Conservation (phyloP, 1,284 basidiomycete genomes). For the Violaceomyces palustris region DNA sequence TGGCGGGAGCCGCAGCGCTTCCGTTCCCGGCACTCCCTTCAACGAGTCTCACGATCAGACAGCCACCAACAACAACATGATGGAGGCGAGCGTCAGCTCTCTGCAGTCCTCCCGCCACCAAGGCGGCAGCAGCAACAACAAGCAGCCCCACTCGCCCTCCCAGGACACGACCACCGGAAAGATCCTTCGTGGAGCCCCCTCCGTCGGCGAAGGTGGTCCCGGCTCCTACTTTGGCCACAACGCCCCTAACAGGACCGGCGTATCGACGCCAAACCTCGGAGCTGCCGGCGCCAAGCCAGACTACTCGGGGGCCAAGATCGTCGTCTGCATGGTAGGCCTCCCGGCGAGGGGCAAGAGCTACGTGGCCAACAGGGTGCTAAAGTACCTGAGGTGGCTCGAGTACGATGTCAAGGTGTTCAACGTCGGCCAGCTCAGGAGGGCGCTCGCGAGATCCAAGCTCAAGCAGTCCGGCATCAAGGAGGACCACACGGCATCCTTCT, state of each 20-base stretch:
- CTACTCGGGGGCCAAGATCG: slow-evolving; percentile 96
- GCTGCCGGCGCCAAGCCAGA: slow-evolving; percentile 83
- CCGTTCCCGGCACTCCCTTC: slow-evolving; percentile 23
- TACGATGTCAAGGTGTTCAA: slow-evolving; percentile 99
- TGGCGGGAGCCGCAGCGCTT: slow-evolving; percentile 20
- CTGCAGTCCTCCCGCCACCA: slow-evolving; percentile 14
- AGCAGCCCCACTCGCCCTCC: not conserved
- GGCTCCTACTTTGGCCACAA: slow-evolving; percentile 8
- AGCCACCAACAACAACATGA: too few species aligned
- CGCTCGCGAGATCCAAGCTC: slow-evolving; percentile 69
- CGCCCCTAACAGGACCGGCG: slow-evolving; percentile 20
- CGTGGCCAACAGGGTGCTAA: slow-evolving; percentile 51
- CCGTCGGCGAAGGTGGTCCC: slow-evolving; percentile 29
- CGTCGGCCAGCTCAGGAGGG: slow-evolving; percentile 88
- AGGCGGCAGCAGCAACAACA: slow-evolving; percentile 9
- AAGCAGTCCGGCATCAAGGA: slow-evolving; percentile 70
- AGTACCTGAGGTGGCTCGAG: slow-evolving; percentile 71
- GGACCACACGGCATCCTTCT: slow-evolving; percentile 87
- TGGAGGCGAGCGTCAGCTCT: too few species aligned
- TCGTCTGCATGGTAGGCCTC: slow-evolving; percentile 81
- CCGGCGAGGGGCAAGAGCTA: slow-evolving; percentile 51
- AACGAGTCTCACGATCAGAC: slow-evolving; percentile 5
- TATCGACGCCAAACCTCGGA: slow-evolving; percentile 35
- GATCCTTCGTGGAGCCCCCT: slow-evolving; percentile 23
- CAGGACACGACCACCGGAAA: slow-evolving; percentile 1